Evolutionary conservation across 345 rosid species (phyloP).

Genomic region (Gossypium turneri): DNA sequence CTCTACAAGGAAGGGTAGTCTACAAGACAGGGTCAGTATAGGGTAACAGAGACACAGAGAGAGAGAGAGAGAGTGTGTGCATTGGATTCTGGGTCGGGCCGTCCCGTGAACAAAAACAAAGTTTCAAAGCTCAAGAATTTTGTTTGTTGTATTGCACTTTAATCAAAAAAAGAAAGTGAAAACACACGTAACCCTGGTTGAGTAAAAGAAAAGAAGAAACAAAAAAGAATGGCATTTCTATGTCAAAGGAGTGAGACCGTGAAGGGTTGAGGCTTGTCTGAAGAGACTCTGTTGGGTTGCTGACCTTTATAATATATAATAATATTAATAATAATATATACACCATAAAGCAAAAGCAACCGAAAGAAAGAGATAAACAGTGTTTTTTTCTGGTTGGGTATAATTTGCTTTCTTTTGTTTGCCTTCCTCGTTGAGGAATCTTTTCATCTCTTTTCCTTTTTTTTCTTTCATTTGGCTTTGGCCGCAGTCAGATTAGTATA

Average conservation of each 20-base stretch:
- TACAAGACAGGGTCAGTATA: constrained; percentile 12
- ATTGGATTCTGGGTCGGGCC: constrained; percentile 30
- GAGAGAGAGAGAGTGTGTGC: constrained; percentile 12
- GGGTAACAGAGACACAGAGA: neutral
- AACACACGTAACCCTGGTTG: constrained; percentile 33
- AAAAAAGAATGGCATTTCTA: constrained; percentile 8
- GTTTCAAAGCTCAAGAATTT: constrained; percentile 12
- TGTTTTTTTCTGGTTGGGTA: neutral
- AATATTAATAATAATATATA: neutral
- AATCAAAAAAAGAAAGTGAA: constrained; percentile 36
- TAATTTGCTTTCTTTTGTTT: constrained; percentile 18
- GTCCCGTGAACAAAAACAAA: constrained; percentile 7
- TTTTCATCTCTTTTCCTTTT: constrained; percentile 3
- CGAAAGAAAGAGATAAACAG: neutral
- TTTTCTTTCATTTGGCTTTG: neutral
- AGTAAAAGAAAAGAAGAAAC: constrained; percentile 22
- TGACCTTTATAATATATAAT: constrained; percentile 51
- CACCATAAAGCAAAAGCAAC: constrained; percentile 15
- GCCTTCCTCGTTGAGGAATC: constrained; percentile 22
- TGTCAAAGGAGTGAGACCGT: constrained; percentile 30
- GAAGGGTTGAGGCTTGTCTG: constrained; percentile 7
- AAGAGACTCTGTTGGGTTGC: constrained; percentile 18
- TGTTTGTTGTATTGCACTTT: constrained; percentile 22
- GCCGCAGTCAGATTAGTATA: neutral
- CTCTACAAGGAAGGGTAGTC: neutral